Percentiles rank a stretch among this genome's conserved stretches.
Conservation (phyloP, 345 rosid genomes). For the Stellera chamaejasme region DNA sequence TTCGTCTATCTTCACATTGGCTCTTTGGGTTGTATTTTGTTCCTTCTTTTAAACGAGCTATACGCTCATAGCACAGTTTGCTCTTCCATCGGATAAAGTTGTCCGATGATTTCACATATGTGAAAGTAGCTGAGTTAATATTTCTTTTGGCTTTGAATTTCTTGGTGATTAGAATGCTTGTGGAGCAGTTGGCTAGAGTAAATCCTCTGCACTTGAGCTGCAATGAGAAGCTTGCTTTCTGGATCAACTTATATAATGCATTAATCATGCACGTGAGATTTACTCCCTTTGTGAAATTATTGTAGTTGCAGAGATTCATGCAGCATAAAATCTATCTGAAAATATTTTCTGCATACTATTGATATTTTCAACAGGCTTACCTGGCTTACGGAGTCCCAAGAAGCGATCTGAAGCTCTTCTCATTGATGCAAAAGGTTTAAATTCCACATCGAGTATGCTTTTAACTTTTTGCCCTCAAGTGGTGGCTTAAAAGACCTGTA, state of each 20-base stretch:
- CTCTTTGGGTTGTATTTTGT: too few relatives aligned
- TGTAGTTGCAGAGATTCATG: slow-evolving; percentile 1
- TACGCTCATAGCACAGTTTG: too few relatives aligned
- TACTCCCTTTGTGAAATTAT: slow-evolving; percentile 9
- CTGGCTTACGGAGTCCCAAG: slow-evolving; percentile 94
- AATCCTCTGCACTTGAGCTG: slow-evolving; percentile 61
- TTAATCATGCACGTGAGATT: slow-evolving; percentile 87
- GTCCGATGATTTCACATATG: not conserved
- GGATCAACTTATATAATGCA: slow-evolving; percentile 95
- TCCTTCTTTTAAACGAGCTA: too few relatives aligned
- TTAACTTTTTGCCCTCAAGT: too few relatives aligned
- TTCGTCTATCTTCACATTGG: too few relatives aligned
- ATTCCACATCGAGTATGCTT: slow-evolving; percentile 3
- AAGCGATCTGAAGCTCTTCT: slow-evolving; percentile 87
- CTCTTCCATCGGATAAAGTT: too few relatives aligned
- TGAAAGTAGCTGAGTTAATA: slow-evolving; percentile 9
- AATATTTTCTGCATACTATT: slow-evolving; percentile 8
- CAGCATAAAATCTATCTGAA: slow-evolving; percentile 4
- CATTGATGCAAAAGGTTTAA: slow-evolving; percentile 93
- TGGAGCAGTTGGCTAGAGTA: slow-evolving; percentile 78
- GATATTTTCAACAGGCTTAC: slow-evolving; percentile 51
- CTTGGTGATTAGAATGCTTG: slow-evolving; percentile 55
- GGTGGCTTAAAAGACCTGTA: too few relatives aligned
- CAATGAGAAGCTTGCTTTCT: slow-evolving; percentile 89
- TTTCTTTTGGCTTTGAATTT: not conserved